phyloP scores from a whole-genome alignment of 2,329 filamentous ascomycete genomes.

The Mycosphaerella sp. region DNA sequence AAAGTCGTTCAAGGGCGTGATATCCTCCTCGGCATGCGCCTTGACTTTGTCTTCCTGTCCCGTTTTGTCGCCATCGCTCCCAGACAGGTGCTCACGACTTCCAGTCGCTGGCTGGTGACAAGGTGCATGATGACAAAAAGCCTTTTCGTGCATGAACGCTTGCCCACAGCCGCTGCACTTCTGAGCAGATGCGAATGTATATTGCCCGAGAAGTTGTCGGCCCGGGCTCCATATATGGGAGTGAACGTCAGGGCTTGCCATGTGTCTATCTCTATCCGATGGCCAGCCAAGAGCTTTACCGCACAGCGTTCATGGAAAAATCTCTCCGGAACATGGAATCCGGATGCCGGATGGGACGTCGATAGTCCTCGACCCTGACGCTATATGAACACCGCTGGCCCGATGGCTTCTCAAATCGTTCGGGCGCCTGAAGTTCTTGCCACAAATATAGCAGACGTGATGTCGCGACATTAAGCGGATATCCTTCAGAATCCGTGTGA shows the following conservation, averaged over 20 bases:
- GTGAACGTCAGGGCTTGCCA: background rate
- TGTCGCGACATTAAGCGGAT: no score
- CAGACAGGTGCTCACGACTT: background rate
- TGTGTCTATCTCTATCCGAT: background rate
- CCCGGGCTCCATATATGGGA: background rate
- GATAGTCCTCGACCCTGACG: background rate
- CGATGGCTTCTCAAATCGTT: constrained; percentile 1
- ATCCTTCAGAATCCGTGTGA: no score
- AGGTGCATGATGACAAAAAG: background rate
- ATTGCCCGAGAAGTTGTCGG: background rate
- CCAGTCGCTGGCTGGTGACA: background rate
- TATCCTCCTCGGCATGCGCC: background rate
- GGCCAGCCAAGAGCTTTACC: background rate
- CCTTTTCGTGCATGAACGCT: background rate
- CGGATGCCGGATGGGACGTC: background rate
- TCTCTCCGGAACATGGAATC: background rate
- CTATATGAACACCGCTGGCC: background rate
- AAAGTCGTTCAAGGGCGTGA: background rate
- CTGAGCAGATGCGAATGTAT: background rate
- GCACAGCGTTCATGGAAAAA: background rate
- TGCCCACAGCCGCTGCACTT: constrained; percentile 1
- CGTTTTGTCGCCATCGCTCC: background rate
- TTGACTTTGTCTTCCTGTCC: background rate
- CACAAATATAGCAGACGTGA: background rate
- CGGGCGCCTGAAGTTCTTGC: background rate